These are phyloP conservation scores for Pseudozyma tsukubaensis DNA, from an alignment of 1,284 basidiomycete genomes.

Conservation along the genomic window DNA sequence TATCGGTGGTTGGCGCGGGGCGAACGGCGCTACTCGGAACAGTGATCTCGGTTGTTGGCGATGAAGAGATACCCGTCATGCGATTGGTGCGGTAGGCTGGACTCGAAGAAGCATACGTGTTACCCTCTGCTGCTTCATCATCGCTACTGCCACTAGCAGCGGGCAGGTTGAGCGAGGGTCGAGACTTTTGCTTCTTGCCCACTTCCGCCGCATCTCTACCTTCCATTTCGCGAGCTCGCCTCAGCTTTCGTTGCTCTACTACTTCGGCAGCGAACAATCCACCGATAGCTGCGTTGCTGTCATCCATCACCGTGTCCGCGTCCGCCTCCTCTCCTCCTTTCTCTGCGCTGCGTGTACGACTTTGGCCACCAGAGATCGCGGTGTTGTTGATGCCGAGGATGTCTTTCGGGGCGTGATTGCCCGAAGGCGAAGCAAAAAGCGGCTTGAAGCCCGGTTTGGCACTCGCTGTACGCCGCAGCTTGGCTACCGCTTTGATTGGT, in stretches of 20 bases:
- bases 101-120: conserved; percentile 3
- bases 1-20: not conserved
- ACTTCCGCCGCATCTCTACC: not conserved
- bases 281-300: conserved; percentile 5
- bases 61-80: conserved; percentile 7
- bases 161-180: conserved; percentile 5
- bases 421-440: conserved; percentile 36
- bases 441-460: conserved; percentile 25
- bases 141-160: conserved; percentile 8
- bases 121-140: conserved; percentile 6
- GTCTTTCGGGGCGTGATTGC: conserved; percentile 12
- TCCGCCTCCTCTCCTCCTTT: not conserved
- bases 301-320: conserved; percentile 24
- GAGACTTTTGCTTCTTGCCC: conserved; percentile 25
- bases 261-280: conserved; percentile 44
- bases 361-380: not conserved
- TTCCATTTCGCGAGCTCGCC: conserved; percentile 23
- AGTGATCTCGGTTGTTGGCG: conserved; percentile 31
- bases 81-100: conserved; percentile 11
- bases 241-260: conserved; percentile 15
- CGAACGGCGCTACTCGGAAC: conserved; percentile 25
- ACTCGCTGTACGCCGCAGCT: conserved; percentile 9
- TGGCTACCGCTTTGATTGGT: conserved; percentile 23
- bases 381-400: conserved; percentile 1
- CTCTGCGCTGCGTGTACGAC: not conserved